Percentiles rank a stretch among this genome's conserved stretches.
These are phyloP conservation scores for Phialophora chinensis DNA, from an alignment of 2,329 filamentous ascomycete species.

Conservation along the genomic window DNA sequence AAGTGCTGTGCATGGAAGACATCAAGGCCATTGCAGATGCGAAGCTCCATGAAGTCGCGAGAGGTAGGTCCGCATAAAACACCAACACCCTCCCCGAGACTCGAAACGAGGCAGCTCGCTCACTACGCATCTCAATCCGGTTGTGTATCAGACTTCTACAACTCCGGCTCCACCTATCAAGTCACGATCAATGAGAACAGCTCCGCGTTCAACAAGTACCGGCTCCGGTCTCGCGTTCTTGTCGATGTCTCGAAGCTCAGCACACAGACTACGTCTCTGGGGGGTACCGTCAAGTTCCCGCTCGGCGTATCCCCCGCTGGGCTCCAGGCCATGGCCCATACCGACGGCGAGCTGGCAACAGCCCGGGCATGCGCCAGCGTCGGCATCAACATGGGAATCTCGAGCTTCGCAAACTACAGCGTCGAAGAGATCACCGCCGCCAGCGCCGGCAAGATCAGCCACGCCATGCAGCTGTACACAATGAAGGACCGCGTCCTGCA, in stretches of 20 bases:
- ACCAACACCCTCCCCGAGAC: not conserved
- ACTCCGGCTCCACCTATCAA: constrained; percentile 33
- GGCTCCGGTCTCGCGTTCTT: constrained; percentile 49
- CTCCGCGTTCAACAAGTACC: constrained; percentile 56
- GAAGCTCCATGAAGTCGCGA: constrained; percentile 23
- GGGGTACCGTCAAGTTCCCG: constrained; percentile 52
- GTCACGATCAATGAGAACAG: constrained; percentile 54
- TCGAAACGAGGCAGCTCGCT: not conserved
- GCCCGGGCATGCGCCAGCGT: constrained; percentile 49
- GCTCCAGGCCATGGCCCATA: constrained; percentile 57
- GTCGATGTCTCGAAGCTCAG: constrained; percentile 46
- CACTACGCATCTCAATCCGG: not conserved
- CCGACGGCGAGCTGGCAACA: constrained; percentile 56
- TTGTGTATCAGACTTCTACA: constrained; percentile 32
- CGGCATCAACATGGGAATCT: constrained; percentile 53
- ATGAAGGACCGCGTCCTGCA: constrained; percentile 46
- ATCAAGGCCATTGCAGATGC: constrained; percentile 29
- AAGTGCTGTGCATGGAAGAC: constrained; percentile 29
- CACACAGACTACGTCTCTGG: constrained; percentile 50
- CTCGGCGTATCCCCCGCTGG: constrained; percentile 57
- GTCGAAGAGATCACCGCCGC: constrained; percentile 52
- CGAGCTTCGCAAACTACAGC: constrained; percentile 49
- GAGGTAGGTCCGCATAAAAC: constrained; percentile 22
- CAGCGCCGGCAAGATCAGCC: constrained; percentile 44
- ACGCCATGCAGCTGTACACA: constrained; percentile 33